Evolutionary conservation across 257 asterid genomes (phyloP), one percentile per base, ranked within the genome.

Genomic region (Fraxinus excelsior): DNA sequence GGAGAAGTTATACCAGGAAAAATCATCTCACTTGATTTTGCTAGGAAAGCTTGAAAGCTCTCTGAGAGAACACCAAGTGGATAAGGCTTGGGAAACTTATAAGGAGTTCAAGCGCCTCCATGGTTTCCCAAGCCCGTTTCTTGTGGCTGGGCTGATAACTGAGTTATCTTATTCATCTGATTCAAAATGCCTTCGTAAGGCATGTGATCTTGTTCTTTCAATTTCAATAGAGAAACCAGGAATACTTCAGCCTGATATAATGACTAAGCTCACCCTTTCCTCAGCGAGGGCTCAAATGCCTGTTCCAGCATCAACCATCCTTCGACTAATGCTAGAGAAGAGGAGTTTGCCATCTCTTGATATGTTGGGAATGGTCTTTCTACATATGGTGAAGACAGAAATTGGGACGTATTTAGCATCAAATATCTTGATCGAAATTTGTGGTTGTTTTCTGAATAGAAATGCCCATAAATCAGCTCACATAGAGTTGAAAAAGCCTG

Each of bases 241-340:
- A 74, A 80, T 88, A 51, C 85, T 91, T 73, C 71, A 68, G 42
- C 85, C 83, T 3, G 91, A 90, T 12, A 31, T 83, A 78, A 70
- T 90, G 80, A 78, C 91, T 42, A 93, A 93, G 87, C 86, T 93
- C 19, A 78, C 84, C 46, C 88, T 93, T 67, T 84, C 99, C 16
- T 83, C 91, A 77, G 85, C 89, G 72, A 82, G 99, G 86, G 92
- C 94, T 74, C 94, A 90, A 84, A 90, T 93, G 84, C 92, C 94
- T 4, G 84, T 85, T 80, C 80, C 73, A 73, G 79, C 97, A 3
- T 87, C 96, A 2, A 76, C 64, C 31, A 66, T 91, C 71, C 84
- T 93, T 58, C 82, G 99, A 75, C 19, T 88, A 81, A 86, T 90
- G 88, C 60, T 95, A 65, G 84, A 79, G 77, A 89, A 83, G 79